Conservation (phyloP, 371 early-diverging fungal species). For the Vairimorpha necatrix region DNA sequence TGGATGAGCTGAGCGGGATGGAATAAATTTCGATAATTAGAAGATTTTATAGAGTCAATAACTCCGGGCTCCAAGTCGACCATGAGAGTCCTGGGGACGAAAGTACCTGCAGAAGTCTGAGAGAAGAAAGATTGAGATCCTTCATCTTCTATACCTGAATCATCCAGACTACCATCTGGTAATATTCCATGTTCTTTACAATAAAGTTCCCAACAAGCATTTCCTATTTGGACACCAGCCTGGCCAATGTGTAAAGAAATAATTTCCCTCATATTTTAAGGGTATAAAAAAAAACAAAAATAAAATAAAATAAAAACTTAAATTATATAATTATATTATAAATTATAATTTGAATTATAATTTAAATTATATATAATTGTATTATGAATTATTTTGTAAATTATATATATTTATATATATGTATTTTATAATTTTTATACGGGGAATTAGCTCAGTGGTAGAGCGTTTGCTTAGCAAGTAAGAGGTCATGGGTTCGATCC, state of each 20-base stretch:
- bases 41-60: constrained; percentile 86
- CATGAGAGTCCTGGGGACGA: constrained; percentile 94
- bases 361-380: too few relatives aligned
- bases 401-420: too few relatives aligned
- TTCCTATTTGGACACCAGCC: constrained; percentile 99
- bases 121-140: constrained; percentile 84
- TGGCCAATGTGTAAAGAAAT: constrained; percentile 90
- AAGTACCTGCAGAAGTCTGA: constrained; percentile 89
- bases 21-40: constrained; percentile 87
- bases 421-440: neutral
- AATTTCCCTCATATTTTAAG: constrained; percentile 80
- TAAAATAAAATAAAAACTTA: neutral
- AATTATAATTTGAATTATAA: neutral
- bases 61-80: constrained; percentile 94
- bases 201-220: constrained; percentile 98
- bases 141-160: constrained; percentile 69
- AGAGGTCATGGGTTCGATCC: constrained; percentile 66
- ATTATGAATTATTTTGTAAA: too few relatives aligned
- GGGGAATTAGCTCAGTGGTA: constrained; percentile 65
- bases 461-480: constrained; percentile 66
- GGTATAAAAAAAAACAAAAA: constrained; percentile 24
- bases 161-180: constrained; percentile 73
- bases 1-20: constrained; percentile 95
- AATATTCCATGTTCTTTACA: constrained; percentile 89
- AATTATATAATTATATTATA: neutral